These are phyloP conservation scores for Cucurbita argyrosperma DNA, from an alignment of 306 rosid genomes.

Conservation along the genomic window DNA sequence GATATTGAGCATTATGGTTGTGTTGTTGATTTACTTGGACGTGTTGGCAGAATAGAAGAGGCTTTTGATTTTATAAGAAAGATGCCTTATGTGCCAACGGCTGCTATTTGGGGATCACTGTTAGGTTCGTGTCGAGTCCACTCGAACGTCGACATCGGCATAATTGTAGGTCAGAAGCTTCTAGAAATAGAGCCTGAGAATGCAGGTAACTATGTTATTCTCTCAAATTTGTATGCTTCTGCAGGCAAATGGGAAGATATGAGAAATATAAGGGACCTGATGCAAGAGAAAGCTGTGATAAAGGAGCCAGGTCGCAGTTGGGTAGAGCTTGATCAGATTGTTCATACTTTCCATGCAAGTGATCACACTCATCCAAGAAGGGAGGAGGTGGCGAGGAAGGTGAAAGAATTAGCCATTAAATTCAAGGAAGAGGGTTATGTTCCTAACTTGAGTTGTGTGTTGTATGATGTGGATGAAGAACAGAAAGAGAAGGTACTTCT, in stretches of 20 bases:
- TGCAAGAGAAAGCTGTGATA: conserved; percentile 43
- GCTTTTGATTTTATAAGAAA: conserved; percentile 48
- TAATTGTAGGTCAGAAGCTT: conserved; percentile 45
- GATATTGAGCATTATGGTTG: conserved; percentile 73
- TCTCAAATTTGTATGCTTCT: conserved; percentile 74
- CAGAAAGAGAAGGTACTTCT: conserved; percentile 75
- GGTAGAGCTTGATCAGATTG: conserved; percentile 64
- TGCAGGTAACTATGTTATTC: conserved; percentile 76
- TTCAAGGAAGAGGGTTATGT: conserved; percentile 64
- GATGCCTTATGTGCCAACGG: conserved; percentile 56
- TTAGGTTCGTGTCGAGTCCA: conserved; percentile 78
- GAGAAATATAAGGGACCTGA: conserved; percentile 44
- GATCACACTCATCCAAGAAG: conserved; percentile 76
- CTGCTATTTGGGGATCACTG: conserved; percentile 79
- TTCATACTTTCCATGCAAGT: conserved; percentile 71
- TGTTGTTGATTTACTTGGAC: conserved; percentile 81
- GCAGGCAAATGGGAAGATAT: conserved; percentile 85
- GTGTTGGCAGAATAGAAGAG: conserved; percentile 49
- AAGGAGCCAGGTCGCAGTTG: conserved; percentile 85
- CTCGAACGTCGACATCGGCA: conserved; percentile 47
- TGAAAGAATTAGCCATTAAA: conserved; percentile 34
- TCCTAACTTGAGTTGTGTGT: conserved; percentile 71
- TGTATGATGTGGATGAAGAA: conserved; percentile 78
- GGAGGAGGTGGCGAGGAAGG: conserved; percentile 53
- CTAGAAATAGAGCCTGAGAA: conserved; percentile 69